Conservation (phyloP, 192 early-diverging fungal species). For the Helicostylum pulchrum region DNA sequence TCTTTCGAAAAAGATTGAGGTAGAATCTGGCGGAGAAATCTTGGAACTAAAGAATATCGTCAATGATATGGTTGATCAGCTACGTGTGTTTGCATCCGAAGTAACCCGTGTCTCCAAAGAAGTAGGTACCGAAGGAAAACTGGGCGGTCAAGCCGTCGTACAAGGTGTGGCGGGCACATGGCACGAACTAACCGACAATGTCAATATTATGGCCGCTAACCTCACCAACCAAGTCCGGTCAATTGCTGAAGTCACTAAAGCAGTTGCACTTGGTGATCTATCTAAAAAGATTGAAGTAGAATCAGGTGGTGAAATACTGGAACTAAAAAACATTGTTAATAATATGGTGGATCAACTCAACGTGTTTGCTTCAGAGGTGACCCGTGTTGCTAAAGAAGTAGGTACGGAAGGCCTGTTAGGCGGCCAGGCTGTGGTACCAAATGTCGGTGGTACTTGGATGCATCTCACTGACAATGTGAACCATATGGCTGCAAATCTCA, state of each 20-base stretch:
- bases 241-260: constrained; percentile 61
- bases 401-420: constrained; percentile 60
- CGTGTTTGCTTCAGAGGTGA: constrained; percentile 52
- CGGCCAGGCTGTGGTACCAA: constrained; percentile 56
- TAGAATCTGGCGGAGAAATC: constrained; percentile 54
- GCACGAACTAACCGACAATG: constrained; percentile 56
- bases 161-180: constrained; percentile 48
- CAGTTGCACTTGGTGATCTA: constrained; percentile 56
- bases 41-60: constrained; percentile 51
- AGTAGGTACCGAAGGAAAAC: constrained; percentile 55
- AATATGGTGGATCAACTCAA: constrained; percentile 73
- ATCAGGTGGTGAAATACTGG: constrained; percentile 66
- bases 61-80: constrained; percentile 58
- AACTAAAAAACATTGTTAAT: constrained; percentile 77
- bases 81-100: constrained; percentile 46
- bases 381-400: constrained; percentile 64
- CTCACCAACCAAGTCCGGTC: constrained; percentile 73
- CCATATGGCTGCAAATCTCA: constrained; percentile 56
- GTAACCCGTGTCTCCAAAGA: constrained; percentile 51
- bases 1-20: constrained; percentile 56
- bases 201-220: constrained; percentile 57
- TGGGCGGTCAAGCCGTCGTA: constrained; percentile 53
- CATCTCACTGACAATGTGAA: constrained; percentile 65
- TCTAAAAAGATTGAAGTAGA: constrained; percentile 61
- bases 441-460: constrained; percentile 62